Conservation (phyloP, 2,329 filamentous ascomycete species). For the Aspergillus transmontanensis region DNA sequence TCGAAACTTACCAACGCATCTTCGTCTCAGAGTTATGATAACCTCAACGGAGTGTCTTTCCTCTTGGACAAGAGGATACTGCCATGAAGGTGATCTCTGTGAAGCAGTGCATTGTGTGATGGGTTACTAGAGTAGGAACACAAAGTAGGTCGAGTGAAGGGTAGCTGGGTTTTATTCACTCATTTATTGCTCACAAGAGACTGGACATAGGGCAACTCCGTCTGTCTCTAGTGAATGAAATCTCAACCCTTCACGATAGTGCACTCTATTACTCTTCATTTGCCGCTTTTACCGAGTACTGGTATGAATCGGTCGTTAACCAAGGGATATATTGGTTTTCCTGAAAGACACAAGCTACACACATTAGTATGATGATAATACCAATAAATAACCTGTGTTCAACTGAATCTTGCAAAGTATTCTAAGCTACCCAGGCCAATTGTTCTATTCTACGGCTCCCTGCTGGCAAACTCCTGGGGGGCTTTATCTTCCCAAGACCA, state of each 20-base stretch:
- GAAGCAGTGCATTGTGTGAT: neutral
- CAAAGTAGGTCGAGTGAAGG: neutral
- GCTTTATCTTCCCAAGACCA: neutral
- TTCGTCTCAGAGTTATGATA: neutral
- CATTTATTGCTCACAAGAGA: neutral
- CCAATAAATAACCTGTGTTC: neutral
- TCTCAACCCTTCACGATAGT: neutral
- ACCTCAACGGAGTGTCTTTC: neutral
- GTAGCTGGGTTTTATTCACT: constrained; percentile 8
- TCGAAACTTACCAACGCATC: constrained; percentile 13
- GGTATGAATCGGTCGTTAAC: neutral
- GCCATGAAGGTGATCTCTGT: neutral
- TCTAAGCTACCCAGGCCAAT: no score
- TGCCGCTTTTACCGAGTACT: neutral
- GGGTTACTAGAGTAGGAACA: neutral
- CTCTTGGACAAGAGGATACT: neutral
- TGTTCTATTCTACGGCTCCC: neutral
- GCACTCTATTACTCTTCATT: neutral
- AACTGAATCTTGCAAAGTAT: neutral
- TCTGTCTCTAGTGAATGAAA: neutral
- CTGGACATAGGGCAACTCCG: neutral
- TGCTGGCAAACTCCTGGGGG: neutral
- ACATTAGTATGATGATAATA: no score
- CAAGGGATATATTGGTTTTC: neutral
- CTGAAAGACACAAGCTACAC: neutral